Percentiles rank a stretch among this genome's conserved stretches.
phyloP scores from a whole-genome alignment of 306 rosid genomes.

The Psophocarpus tetragonolobus region DNA sequence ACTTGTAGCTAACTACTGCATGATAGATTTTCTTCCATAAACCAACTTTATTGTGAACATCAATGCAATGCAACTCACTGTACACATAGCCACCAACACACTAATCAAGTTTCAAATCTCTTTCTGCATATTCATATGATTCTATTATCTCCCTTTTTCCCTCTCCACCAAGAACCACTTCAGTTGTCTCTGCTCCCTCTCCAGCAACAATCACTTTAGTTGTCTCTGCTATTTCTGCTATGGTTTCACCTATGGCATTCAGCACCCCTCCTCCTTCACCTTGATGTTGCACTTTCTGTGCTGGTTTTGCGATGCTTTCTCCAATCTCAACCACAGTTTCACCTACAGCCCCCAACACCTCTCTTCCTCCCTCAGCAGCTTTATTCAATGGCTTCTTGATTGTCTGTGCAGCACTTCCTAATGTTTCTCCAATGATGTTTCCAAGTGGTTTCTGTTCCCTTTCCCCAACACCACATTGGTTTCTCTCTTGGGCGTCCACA shows the following conservation, averaged over 20 bases:
- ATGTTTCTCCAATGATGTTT: neutral
- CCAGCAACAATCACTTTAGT: conserved; percentile 50
- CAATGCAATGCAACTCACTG: neutral
- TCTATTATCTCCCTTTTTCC: conserved; percentile 2
- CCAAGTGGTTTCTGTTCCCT: neutral
- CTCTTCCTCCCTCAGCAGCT: conserved; percentile 23
- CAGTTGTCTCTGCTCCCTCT: conserved; percentile 59
- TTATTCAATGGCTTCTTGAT: conserved; percentile 31
- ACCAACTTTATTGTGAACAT: neutral
- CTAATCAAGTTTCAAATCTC: neutral
- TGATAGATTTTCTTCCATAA: neutral
- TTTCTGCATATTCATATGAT: neutral
- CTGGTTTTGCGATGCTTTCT: conserved; percentile 34
- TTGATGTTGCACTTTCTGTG: conserved; percentile 14
- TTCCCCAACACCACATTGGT: neutral
- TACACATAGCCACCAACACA: neutral
- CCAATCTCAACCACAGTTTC: conserved; percentile 46
- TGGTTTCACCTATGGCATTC: conserved; percentile 65
- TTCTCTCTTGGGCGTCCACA: neutral
- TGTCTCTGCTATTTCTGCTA: conserved; percentile 61
- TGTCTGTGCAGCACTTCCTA: conserved; percentile 20
- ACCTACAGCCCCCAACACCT: conserved; percentile 41
- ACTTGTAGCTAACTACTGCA: neutral
- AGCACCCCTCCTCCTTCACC: conserved; percentile 38
- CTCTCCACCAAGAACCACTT: conserved; percentile 53